Evolutionary conservation across 106 monocot species (phyloP), one percentile per base, ranked within the genome.

Genomic region (Allium cepa): DNA sequence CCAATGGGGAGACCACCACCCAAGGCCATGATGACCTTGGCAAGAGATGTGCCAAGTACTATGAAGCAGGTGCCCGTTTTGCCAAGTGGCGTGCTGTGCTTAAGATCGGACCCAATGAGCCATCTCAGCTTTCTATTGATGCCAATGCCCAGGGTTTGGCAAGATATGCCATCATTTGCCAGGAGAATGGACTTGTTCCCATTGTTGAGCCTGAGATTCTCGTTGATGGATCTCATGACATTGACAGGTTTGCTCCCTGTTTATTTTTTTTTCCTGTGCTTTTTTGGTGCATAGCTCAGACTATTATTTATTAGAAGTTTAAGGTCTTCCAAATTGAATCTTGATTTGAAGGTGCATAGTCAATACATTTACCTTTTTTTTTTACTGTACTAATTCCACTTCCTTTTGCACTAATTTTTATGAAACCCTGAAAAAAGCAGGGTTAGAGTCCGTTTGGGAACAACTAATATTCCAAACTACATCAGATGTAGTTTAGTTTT

Each of bases 171-270:
- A 75, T 79, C 7, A 83, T 83, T 61, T 83, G 79, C 71, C 83
- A 83, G 68, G 83, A 83, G 78, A 82, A 82, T 22, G 82, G 78
- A 8, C 68, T 82, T 1, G 82, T 82, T 12, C 82, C 82, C 12
- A 83, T 83, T 12, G 79, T 83, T 5, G 83, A 83, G 59, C 83
- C 83, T 0, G 83, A 83, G 72, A 79, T 83, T 67, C 78, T 83
- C 7, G 71, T 79, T 18, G 83, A 79, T 12, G 83, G 83, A 5
- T 46, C 71, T 8, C 83, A 83, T 26, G 75, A 67, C 57, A 73
- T 81, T 18, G 57, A 77, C 47, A 68, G 70, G 53, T 84, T 79
- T 45, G 36, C 36, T 36, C 3, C 36, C 36, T 36, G 3, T 36
- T 36, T 22, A 22, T 36, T 36, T 5, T 4, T 4, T 4, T 36